Evolutionary conservation across 2,329 filamentous ascomycete species (phyloP), one percentile per base, ranked within the genome.

Genomic region (Alternaria alternata): DNA sequence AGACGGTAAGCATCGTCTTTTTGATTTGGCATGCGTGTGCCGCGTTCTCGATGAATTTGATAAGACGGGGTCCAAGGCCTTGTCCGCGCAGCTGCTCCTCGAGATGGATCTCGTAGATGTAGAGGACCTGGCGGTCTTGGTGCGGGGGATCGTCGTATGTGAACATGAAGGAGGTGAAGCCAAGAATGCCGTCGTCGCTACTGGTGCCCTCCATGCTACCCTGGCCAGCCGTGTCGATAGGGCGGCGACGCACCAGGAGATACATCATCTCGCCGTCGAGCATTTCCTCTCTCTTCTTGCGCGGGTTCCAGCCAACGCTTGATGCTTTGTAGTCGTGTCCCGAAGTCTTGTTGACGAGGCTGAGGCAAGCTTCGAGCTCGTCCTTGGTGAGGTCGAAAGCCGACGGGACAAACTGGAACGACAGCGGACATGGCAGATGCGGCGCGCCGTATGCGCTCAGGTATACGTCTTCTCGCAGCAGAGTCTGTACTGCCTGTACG

Each of bases 81-180:
- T 75, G 87, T 80, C 88, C 84, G 66, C 86, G 85, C 5, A 91
- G 74, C 1, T 81, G 77, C 1, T 82, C 78, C 38, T 81, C 77
- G 3, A 94, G 83, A 71, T 94, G 91, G 36, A 94, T 87, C 78
- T 94, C 91, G 74, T 93, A 94, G 75, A 91, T 89, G 76, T 93
- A 94, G 20, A 93, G 73, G 2, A 93, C 90, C 0, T 88, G 82
- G n/a, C 74, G 74, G n/a, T 72, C 48, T 16, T 69, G 54, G 43
- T 76, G 53, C 2, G 73, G 70, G 1, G 73, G 66, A 62, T 89
- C 87, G 71, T 92, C 90, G 68, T 85, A 86, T 0, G 88, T 89
- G 3, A 88, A 87, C 88, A 91, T 90, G 67, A 91, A 81, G 32
- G 74, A 91, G 1, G 85, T 82, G 69, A 91, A 79, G 49, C 71